phyloP scores from a whole-genome alignment of 495 filamentous ascomycete genomes.

The Cryomyces antarcticus region DNA sequence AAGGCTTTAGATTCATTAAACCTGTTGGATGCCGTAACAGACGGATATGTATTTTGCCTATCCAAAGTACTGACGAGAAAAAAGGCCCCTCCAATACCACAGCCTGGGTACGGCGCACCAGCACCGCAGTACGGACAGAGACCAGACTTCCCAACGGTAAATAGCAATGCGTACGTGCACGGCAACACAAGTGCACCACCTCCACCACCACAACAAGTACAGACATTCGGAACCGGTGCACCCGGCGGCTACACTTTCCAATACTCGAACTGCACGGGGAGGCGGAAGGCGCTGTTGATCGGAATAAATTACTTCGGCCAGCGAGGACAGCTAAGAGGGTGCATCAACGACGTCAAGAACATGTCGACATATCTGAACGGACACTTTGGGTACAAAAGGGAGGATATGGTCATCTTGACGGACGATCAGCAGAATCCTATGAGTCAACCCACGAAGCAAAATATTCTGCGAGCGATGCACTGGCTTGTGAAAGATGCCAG shows the following conservation, averaged over 20 bases:
- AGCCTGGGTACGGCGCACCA: constrained; percentile 7
- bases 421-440: constrained; percentile 95
- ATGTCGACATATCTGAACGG: constrained; percentile 86
- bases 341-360: constrained; percentile 97
- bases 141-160: constrained; percentile 20
- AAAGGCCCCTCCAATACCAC: background rate
- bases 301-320: constrained; percentile 98
- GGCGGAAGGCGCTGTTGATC: constrained; percentile 80
- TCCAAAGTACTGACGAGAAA: background rate
- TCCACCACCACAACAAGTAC: constrained; percentile 32
- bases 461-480: constrained; percentile 93
- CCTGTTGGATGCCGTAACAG: background rate
- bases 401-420: constrained; percentile 96
- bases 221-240: constrained; percentile 60
- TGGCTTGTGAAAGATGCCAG: constrained; percentile 92
- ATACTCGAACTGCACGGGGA: constrained; percentile 82
- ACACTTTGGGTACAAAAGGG: constrained; percentile 79
- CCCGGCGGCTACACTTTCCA: constrained; percentile 64
- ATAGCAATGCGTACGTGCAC: constrained; percentile 31
- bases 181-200: constrained; percentile 20
- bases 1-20: constrained; percentile 1
- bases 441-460: constrained; percentile 90
- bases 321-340: constrained; percentile 75
- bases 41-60: background rate
- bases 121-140: constrained; percentile 25